phyloP scores from a whole-genome alignment of 2,329 filamentous ascomycete species.

The Nakataea oryzae region DNA sequence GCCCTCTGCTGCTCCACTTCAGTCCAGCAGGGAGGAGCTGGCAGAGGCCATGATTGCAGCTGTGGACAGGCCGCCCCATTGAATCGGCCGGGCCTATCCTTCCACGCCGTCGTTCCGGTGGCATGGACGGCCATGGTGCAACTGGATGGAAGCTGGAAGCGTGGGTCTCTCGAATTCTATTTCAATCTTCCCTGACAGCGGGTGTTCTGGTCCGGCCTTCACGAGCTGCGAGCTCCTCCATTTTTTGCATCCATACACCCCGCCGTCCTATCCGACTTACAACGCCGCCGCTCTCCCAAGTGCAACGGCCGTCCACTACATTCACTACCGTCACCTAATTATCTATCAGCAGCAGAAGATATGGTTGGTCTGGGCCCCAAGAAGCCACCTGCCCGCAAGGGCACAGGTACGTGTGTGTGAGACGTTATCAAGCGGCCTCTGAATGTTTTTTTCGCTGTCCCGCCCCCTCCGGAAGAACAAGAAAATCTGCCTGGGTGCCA shows the following conservation, averaged over 20 bases:
- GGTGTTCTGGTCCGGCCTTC: neutral
- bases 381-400: slow-evolving; percentile 49
- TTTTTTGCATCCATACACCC: neutral
- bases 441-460: neutral
- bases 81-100: too few species aligned
- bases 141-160: neutral
- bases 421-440: neutral
- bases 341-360: slow-evolving; percentile 9
- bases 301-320: neutral
- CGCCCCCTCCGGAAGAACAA: neutral
- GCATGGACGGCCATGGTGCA: neutral
- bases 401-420: slow-evolving; percentile 23
- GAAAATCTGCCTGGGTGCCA: neutral
- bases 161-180: neutral
- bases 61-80: too few species aligned
- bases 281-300: neutral
- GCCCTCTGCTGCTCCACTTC: neutral
- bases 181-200: neutral
- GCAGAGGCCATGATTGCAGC: too few species aligned
- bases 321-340: neutral
- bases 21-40: neutral
- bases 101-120: neutral
- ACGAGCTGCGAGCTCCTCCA: neutral
- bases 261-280: neutral
- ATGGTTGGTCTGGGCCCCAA: slow-evolving; percentile 58